Conservation (phyloP, 768 basidiomycete genomes). For the Lentinus brumalis region DNA sequence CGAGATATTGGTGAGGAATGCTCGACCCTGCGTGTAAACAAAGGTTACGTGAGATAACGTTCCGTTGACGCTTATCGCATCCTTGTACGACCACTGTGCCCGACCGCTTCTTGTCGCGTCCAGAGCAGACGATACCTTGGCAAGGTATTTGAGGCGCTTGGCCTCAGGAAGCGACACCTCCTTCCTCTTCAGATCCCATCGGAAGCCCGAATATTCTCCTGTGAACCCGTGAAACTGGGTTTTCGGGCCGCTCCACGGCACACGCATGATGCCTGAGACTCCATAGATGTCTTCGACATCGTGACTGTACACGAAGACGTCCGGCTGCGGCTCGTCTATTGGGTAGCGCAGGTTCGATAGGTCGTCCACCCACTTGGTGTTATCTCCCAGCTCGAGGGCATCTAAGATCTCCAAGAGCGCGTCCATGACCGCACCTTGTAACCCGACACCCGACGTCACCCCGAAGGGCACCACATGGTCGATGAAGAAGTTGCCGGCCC, state of each 20-base stretch:
- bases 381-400: neutral
- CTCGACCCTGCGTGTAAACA: conserved; percentile 29
- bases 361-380: conserved; percentile 15
- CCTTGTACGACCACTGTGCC: conserved; percentile 14
- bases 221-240: conserved; percentile 22
- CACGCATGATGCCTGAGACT: conserved; percentile 17
- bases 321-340: neutral
- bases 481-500: neutral
- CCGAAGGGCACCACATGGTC: conserved; percentile 3
- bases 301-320: neutral
- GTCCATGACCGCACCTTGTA: conserved; percentile 6
- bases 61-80: conserved; percentile 30
- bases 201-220: conserved; percentile 32
- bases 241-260: conserved; percentile 28
- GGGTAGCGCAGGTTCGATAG: neutral
- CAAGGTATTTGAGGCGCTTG: conserved; percentile 31
- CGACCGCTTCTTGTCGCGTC: neutral
- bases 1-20: conserved; percentile 30
- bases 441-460: neutral
- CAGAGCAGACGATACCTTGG: conserved; percentile 14
- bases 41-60: conserved; percentile 38
- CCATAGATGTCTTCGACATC: neutral
- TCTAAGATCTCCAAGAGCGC: conserved; percentile 5
- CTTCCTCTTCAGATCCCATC: conserved; percentile 29
- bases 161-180: conserved; percentile 33